Evolutionary conservation across 164 flowering plant species (phyloP), one percentile per base, ranked within the genome.

Genomic region (Piper betle): DNA sequence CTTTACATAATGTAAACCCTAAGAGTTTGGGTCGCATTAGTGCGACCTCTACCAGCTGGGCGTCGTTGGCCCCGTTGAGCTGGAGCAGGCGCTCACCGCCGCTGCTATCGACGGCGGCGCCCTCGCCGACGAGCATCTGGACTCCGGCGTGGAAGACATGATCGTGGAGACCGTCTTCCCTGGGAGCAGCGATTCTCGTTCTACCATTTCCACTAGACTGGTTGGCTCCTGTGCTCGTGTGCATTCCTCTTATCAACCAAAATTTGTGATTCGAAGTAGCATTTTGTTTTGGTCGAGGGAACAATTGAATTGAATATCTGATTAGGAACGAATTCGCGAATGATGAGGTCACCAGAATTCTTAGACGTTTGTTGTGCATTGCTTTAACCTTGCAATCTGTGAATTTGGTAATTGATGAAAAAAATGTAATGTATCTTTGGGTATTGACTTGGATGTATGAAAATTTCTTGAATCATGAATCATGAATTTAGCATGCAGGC

Each of bases 71-170:
- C 82, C 74, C 57, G 97, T 88, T 54, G 72, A 66, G 57, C 80
- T 72, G 58, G 75, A 78, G 64, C 99, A 87, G 70, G 94, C 97
- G 10, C 52, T 90, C 41, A 86, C 92, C 2, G 99, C 99, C 0
- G 96, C 97, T 9, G 96, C 98, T 0, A 90, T 96, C 20, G 99
- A 93, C 57, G 97, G 99, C 4, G 97, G 99, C 3, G 71, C 67
- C 16, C 80, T 87, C 25, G 97, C 96, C 15, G 72, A 66, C 37
- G 92, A 90, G 65, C 96, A 93, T 67, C 53, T 93, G 38, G 61
- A 67, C 9, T 58, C 80, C 16, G 89, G 88, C 4, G 41, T 78
- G 57, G 53, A 70, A 8, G 78, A 82, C 2, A 90, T 93, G 99
- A 97, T 88, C 3, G 82, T 86, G 13, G 99, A 90, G 69, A 88